These are phyloP conservation scores for Fusarium nurragi DNA, from an alignment of 2,329 filamentous ascomycete genomes.

Conservation along the genomic window DNA sequence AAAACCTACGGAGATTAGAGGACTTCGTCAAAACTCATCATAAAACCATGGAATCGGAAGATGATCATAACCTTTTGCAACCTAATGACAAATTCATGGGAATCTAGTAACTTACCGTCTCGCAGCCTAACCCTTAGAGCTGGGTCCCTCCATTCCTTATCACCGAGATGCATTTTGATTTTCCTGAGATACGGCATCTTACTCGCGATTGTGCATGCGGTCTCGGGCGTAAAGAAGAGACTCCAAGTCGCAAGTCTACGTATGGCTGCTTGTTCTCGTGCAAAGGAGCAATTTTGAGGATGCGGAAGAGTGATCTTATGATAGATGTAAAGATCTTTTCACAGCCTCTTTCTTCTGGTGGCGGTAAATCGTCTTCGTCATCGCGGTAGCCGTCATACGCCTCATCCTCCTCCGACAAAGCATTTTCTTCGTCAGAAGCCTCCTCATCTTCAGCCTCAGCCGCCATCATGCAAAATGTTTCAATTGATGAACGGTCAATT, in stretches of 20 bases:
- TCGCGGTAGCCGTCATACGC: not conserved
- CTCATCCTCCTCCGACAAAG: not conserved
- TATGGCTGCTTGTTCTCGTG: constrained; percentile 8
- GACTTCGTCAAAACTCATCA: accelerated
- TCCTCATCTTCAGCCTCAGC: not conserved
- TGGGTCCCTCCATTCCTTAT: not conserved
- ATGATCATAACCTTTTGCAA: too few relatives aligned
- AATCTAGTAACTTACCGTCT: not conserved
- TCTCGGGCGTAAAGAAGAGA: not conserved
- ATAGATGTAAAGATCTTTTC: not conserved
- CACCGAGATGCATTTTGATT: constrained; percentile 7
- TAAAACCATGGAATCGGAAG: not conserved
- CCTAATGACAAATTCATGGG: too few relatives aligned
- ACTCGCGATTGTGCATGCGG: not conserved
- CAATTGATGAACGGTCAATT: constrained; percentile 5
- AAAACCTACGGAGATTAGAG: not conserved
- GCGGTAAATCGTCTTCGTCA: not conserved
- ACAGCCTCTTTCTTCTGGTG: constrained; percentile 6
- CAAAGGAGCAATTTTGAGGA: constrained; percentile 2
- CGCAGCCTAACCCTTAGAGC: not conserved
- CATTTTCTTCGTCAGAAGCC: not conserved
- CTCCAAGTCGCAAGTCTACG: constrained; percentile 10
- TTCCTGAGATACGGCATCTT: constrained; percentile 10
- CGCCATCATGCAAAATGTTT: constrained; percentile 8
- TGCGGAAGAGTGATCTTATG: not conserved